These are phyloP conservation scores for Stephanodiscus triporus DNA, from an alignment of 108 stramenopile species.

Conservation along the genomic window DNA sequence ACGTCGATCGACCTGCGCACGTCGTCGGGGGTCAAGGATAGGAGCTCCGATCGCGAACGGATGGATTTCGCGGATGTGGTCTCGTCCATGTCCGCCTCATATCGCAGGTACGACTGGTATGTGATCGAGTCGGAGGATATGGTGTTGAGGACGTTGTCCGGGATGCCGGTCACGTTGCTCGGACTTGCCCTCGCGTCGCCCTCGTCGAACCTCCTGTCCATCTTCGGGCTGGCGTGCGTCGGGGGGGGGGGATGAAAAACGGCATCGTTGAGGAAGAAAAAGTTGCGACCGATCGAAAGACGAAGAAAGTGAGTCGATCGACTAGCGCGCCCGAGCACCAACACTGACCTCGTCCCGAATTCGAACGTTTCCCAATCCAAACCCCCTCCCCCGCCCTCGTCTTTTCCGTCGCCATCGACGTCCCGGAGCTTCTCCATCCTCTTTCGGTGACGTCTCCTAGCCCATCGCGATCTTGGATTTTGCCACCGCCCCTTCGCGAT, in stretches of 20 bases:
- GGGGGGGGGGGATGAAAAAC: too few relatives aligned
- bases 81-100: constrained; percentile 30
- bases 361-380: constrained; percentile 50
- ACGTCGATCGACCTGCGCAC: constrained; percentile 39
- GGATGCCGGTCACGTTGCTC: constrained; percentile 24
- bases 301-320: too few relatives aligned
- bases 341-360: constrained; percentile 42
- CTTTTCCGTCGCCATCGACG: constrained; percentile 3
- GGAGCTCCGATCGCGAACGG: constrained; percentile 25
- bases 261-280: too few relatives aligned
- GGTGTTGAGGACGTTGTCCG: constrained; percentile 31
- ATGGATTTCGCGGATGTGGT: constrained; percentile 18
- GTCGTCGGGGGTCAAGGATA: constrained; percentile 30
- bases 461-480: constrained; percentile 37
- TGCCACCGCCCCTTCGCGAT: constrained; percentile 3
- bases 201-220: constrained; percentile 42
- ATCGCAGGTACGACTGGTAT: constrained; percentile 43
- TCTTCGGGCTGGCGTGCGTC: too few relatives aligned
- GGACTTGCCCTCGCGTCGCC: constrained; percentile 5
- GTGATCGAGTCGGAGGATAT: constrained; percentile 40
- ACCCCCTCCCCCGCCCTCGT: background rate
- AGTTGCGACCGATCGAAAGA: too few relatives aligned
- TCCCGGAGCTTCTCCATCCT: constrained; percentile 18
- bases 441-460: constrained; percentile 25
- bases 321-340: too few relatives aligned